Conservation (phyloP, 2,329 filamentous ascomycete genomes). For the Pseudogymnoascus sp. region DNA sequence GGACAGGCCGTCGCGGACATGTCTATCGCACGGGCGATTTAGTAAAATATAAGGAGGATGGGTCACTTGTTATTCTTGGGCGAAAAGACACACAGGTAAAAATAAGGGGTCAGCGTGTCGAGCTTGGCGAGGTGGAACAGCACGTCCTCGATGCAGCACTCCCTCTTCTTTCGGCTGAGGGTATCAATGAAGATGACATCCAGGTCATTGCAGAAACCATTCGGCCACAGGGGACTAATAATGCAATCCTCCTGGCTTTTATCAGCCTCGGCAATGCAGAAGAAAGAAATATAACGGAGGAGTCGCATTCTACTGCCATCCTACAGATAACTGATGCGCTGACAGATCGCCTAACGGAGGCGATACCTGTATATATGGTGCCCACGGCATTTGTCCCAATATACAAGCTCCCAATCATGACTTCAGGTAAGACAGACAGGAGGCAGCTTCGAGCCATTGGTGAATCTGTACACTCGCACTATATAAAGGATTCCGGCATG, state of each 20-base stretch:
- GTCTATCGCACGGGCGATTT: conserved; percentile 54
- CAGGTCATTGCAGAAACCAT: not conserved
- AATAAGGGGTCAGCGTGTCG: conserved; percentile 19
- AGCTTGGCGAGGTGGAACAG: conserved; percentile 19
- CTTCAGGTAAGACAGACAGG: conserved; percentile 16
- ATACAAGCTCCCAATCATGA: conserved; percentile 13
- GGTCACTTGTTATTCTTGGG: conserved; percentile 46
- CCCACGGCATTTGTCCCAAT: conserved; percentile 12
- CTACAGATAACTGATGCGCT: not conserved
- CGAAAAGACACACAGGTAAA: conserved; percentile 58
- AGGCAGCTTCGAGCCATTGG: not conserved
- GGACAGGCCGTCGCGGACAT: not conserved
- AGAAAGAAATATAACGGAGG: conserved; percentile 2
- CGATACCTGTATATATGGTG: conserved; percentile 19
- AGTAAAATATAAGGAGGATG: conserved; percentile 42
- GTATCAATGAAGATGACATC: not conserved
- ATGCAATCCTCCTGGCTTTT: not conserved
- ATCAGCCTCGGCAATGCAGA: not conserved
- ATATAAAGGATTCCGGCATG: not conserved
- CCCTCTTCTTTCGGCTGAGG: not conserved
- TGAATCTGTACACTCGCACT: not conserved
- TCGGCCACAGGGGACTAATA: not conserved
- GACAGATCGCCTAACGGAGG: not conserved
- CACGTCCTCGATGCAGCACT: not conserved
- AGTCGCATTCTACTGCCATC: conserved; percentile 7